Evolutionary conservation across 768 basidiomycete genomes (phyloP).

Genomic region (Calvatia gigantea): DNA sequence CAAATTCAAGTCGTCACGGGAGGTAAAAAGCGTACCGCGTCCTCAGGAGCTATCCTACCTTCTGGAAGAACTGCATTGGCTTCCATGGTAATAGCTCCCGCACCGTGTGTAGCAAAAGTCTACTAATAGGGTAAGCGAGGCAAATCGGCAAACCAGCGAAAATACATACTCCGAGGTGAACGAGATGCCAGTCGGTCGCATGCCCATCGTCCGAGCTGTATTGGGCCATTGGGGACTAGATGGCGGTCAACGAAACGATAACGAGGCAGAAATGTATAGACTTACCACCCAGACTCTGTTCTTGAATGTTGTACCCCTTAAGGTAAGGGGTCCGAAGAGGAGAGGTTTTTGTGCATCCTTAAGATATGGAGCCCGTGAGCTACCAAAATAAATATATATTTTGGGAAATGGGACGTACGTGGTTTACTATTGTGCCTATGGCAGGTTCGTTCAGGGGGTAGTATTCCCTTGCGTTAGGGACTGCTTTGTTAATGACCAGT

Average conservation of each 20-base stretch:
- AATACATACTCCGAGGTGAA: constrained; percentile 66
- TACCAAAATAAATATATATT: background rate
- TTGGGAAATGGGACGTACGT: constrained; percentile 10
- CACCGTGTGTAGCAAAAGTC: constrained; percentile 68
- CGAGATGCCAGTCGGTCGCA: constrained; percentile 80
- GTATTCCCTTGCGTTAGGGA: constrained; percentile 49
- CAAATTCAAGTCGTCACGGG: background rate
- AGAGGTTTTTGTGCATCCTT: constrained; percentile 47
- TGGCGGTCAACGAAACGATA: background rate
- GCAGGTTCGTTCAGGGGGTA: constrained; percentile 57
- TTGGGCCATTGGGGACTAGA: constrained; percentile 76
- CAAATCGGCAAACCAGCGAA: background rate
- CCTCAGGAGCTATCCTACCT: constrained; percentile 74
- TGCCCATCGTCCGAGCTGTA: constrained; percentile 73
- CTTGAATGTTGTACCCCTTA: constrained; percentile 63
- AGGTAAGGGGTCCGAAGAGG: constrained; percentile 66
- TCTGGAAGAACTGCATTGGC: constrained; percentile 73
- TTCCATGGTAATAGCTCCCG: constrained; percentile 68
- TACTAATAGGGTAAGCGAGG: constrained; percentile 25
- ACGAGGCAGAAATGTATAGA: background rate
- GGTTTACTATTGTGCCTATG: constrained; percentile 37
- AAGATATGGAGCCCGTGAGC: constrained; percentile 5
- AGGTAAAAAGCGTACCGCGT: constrained; percentile 41
- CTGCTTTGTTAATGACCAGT: constrained; percentile 40
- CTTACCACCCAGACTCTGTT: constrained; percentile 70